A percentile compares a stretch with the other conserved stretches of the same genome.
Evolutionary conservation across 1,284 basidiomycete genomes (phyloP).

Genomic region (Ustilago shanxiensis): DNA sequence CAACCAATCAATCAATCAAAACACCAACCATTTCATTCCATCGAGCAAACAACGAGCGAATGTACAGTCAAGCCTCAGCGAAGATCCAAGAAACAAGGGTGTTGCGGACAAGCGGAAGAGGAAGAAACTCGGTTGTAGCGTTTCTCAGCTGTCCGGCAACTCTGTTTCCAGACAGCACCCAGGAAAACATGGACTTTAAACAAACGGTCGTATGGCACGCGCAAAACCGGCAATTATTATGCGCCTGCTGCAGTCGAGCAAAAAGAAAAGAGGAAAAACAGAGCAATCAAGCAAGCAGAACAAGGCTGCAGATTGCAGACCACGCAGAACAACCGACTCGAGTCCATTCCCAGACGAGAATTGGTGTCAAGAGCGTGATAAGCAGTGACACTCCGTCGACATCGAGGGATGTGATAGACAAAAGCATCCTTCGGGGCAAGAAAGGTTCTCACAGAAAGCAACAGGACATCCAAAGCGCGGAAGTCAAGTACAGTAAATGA

Average conservation of each 20-base stretch:
- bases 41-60: background rate
- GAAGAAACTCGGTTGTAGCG: background rate
- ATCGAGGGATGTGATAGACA: no score
- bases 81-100: conserved; percentile 13
- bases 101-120: conserved; percentile 3
- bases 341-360: background rate
- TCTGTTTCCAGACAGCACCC: background rate
- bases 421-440: no score
- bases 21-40: background rate
- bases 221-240: background rate
- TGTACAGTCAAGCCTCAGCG: background rate
- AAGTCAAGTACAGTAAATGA: no score
- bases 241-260: background rate
- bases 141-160: background rate
- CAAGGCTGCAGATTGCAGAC: background rate
- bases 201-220: background rate
- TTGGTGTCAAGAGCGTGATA: background rate
- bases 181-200: background rate
- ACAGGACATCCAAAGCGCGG: background rate
- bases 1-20: background rate
- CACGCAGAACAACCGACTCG: background rate
- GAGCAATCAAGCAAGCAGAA: background rate
- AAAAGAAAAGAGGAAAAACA: background rate
- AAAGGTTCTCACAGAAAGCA: background rate
- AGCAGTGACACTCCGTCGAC: no score